Conservation (phyloP, 345 rosid genomes). For the Eucalyptus curtisii region DNA sequence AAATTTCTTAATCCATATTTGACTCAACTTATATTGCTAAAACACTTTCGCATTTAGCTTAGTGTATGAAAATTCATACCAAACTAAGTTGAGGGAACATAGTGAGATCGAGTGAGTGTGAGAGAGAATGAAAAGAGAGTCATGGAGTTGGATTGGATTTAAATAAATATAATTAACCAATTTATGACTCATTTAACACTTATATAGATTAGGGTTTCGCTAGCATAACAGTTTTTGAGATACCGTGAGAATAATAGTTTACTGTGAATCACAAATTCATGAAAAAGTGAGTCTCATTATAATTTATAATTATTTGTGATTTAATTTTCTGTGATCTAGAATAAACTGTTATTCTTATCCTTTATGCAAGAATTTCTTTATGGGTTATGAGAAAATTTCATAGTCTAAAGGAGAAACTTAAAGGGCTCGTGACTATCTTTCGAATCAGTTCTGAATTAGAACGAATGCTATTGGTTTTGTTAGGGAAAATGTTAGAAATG, state of each 20-base stretch:
- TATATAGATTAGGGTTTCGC: fast-evolving
- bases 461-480: not conserved
- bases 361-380: no score
- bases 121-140: not conserved
- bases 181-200: not conserved
- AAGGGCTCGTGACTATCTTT: not conserved
- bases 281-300: fast-evolving
- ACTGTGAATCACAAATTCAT: fast-evolving
- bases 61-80: no score
- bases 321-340: fast-evolving
- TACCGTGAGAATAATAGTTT: fast-evolving
- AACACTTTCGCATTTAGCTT: no score
- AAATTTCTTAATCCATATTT: not conserved
- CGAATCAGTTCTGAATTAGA: not conserved
- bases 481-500: not conserved
- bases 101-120: not conserved
- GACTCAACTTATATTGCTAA: not conserved
- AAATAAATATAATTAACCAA: no score
- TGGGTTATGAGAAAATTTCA: not conserved
- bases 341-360: fast-evolving
- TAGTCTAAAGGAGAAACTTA: not conserved
- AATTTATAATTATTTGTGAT: no score
- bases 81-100: fast-evolving
- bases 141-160: no score
- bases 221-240: fast-evolving